Evolutionary conservation across 345 rosid genomes (phyloP), one percentile per base, ranked within the genome.

Genomic region (Aquilaria malaccensis): DNA sequence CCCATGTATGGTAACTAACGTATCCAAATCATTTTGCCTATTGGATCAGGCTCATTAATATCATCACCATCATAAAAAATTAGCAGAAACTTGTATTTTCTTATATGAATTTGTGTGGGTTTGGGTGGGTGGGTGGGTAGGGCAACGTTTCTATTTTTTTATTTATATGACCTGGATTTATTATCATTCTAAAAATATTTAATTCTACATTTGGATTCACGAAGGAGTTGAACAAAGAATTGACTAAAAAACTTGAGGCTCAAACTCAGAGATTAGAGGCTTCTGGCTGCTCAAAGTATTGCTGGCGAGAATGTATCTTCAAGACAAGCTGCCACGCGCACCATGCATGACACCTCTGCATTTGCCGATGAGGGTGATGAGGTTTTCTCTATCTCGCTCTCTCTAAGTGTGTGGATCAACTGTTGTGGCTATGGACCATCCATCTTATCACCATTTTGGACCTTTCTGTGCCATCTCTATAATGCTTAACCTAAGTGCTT

Each of bases 351-450:
- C 64, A 76, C 70, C 64, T 46, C 77, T 77, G 73, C 87, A 45
- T 88, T 81, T 75, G 97, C 96, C 29, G 99, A 91, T 71, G 99
- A 95, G 77, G 99, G 99, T 50, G 99, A 95, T 57, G 99, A 95
- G 99, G 99, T 91, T 72, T 46, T 74, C 9, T 13, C 33, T 63
- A 54, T 62, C 59, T 63, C 60, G 62, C 50, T 22, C 62, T 45
- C 53, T 11, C 2, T 10, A 59, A 50, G 2, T 22, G 13, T 37
- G 43, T 37, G 43, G 43, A 4, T 37, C 43, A 4, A 3, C 43
- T 37, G 43, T 9, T 37, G 22, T 37, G 43, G 43, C 43, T 37
- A 37, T 1, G 54, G 52, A 41, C 13, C 10, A 56, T 50, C 31
- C 11, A n/a, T 30, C 9, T 6, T 43, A 33, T 2, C 43, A 12